These are phyloP conservation scores for Phyllosticta citrichinensis DNA, from an alignment of 2,329 filamentous ascomycete genomes.

Conservation along the genomic window DNA sequence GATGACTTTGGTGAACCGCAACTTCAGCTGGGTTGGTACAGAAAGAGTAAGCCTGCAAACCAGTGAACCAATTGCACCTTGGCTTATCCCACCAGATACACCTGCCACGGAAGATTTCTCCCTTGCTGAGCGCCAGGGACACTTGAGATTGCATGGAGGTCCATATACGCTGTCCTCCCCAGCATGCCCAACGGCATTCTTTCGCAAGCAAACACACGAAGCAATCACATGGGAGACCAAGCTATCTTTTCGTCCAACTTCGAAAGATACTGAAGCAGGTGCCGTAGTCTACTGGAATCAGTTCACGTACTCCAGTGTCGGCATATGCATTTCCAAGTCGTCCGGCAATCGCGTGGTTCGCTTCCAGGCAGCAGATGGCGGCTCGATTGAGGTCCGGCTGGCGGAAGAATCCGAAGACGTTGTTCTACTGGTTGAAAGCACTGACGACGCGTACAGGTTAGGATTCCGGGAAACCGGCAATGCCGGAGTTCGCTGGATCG, in stretches of 20 bases:
- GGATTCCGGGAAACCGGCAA: constrained; percentile 15
- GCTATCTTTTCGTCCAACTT: constrained; percentile 38
- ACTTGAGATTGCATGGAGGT: constrained; percentile 41
- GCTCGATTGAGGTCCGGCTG: constrained; percentile 10
- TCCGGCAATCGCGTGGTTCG: constrained; percentile 16
- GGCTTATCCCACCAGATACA: constrained; percentile 28
- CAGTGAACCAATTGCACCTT: neutral
- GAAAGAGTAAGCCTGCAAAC: constrained; percentile 21
- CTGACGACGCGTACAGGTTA: constrained; percentile 19
- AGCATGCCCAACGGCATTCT: constrained; percentile 41
- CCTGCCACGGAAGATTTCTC: constrained; percentile 39
- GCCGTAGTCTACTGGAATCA: constrained; percentile 46
- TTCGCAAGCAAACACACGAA: constrained; percentile 44
- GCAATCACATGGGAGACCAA: constrained; percentile 33
- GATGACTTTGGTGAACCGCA: constrained; percentile 27
- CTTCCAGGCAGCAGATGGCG: constrained; percentile 17
- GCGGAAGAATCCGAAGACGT: constrained; percentile 15
- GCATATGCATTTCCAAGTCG: constrained; percentile 21
- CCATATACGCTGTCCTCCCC: constrained; percentile 43
- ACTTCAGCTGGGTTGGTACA: constrained; percentile 31
- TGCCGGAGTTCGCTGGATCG: constrained; percentile 18
- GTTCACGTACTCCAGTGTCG: constrained; percentile 35
- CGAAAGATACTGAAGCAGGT: constrained; percentile 41
- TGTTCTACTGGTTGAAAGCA: constrained; percentile 22
- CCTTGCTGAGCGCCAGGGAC: constrained; percentile 34